phyloP scores from a whole-genome alignment of 2,329 filamentous ascomycete genomes.

The Chrysoporthe cubensis region DNA sequence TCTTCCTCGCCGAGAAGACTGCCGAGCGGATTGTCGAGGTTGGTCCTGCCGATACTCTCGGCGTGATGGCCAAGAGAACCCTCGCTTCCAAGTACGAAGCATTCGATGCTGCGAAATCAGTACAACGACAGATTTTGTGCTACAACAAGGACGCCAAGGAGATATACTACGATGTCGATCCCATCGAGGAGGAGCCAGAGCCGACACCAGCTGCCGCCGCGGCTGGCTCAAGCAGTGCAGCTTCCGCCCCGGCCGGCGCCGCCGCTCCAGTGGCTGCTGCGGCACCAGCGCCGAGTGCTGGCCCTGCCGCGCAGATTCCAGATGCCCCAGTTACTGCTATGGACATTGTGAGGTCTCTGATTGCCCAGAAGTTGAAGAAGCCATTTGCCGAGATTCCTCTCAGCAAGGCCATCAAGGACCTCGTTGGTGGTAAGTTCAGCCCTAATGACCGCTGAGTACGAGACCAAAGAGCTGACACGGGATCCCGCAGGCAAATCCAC shows the following conservation, averaged over 20 bases:
- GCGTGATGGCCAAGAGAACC: slow-evolving; percentile 96
- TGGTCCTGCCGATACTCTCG: slow-evolving; percentile 93
- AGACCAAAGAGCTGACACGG: slow-evolving; percentile 24
- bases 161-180: slow-evolving; percentile 99
- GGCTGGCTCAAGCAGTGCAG: slow-evolving; percentile 55
- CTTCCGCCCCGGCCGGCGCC: slow-evolving; percentile 58
- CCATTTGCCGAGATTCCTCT: slow-evolving; percentile 83
- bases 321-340: slow-evolving; percentile 87
- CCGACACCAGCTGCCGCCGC: slow-evolving; percentile 54
- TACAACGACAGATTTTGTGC: slow-evolving; percentile 96
- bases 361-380: slow-evolving; percentile 99
- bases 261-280: slow-evolving; percentile 58
- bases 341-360: slow-evolving; percentile 84
- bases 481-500: slow-evolving; percentile 82
- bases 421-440: slow-evolving; percentile 81
- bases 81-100: slow-evolving; percentile 97
- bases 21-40: slow-evolving; percentile 98
- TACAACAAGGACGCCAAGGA: slow-evolving; percentile 99
- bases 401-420: slow-evolving; percentile 96
- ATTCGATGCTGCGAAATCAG: slow-evolving; percentile 94
- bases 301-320: slow-evolving; percentile 83
- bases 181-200: slow-evolving; percentile 86
- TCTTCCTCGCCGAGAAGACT: slow-evolving; percentile 93
- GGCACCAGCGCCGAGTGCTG: slow-evolving; percentile 70
- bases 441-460: not conserved